phyloP scores from a whole-genome alignment of 1,139 yeast genomes.

The Magnusiomyces sp. region DNA sequence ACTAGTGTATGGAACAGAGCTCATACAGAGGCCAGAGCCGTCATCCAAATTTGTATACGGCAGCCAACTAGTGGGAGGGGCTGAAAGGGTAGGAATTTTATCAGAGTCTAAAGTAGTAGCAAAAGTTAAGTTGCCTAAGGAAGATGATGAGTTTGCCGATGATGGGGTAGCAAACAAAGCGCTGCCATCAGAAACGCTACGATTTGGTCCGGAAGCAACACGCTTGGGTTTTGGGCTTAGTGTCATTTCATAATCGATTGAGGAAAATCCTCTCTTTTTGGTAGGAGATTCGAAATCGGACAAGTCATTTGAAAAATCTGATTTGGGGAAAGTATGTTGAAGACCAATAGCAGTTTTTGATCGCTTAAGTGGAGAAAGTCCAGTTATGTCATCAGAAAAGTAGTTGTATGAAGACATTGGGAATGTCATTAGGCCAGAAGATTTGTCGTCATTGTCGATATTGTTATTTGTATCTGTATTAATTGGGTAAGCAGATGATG shows the following conservation, averaged over 20 bases:
- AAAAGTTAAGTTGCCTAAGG: no score
- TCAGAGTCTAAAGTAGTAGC: conserved; percentile 2
- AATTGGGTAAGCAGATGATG: no score
- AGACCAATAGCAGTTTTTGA: conserved; percentile 7
- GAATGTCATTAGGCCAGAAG: no score
- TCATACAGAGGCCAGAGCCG: conserved; percentile 5
- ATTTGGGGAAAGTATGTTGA: not conserved
- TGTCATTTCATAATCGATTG: no score
- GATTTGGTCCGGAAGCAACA: no score
- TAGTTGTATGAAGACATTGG: no score
- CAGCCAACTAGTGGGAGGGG: conserved; percentile 12
- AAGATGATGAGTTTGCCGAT: no score
- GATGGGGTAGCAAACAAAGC: no score
- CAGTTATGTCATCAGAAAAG: not conserved
- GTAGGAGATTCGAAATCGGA: conserved; percentile 8
- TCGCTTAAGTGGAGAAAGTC: conserved; percentile 6
- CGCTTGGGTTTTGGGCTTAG: no score
- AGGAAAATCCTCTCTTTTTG: conserved; percentile 8
- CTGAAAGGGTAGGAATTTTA: conserved; percentile 9
- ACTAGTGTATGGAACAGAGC: not conserved
- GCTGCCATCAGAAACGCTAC: no score
- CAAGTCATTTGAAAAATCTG: not conserved
- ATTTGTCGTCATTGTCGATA: no score
- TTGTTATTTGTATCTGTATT: no score
- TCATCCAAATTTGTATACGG: conserved; percentile 10